Evolutionary conservation across 2,329 filamentous ascomycete species (phyloP).

Genomic region (Verticillium alfalfae): DNA sequence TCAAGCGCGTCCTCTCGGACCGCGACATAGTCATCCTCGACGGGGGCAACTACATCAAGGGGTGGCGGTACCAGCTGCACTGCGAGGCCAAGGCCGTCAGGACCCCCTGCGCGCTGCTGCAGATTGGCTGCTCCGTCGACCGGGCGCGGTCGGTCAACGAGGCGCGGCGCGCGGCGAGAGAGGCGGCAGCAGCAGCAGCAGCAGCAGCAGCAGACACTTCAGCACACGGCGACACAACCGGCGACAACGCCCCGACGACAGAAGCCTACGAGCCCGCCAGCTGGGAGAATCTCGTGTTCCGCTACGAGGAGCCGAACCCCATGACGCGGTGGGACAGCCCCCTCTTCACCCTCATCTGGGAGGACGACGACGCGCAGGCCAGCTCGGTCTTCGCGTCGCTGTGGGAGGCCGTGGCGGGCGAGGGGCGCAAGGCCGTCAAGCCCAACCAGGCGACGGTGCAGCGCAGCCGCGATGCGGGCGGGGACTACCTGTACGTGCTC

Average conservation of each 20-base stretch:
- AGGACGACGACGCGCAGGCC: conserved; percentile 61
- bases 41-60: conserved; percentile 83
- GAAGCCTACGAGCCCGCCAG: conserved; percentile 50
- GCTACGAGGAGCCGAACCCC: conserved; percentile 81
- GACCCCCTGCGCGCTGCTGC: conserved; percentile 70
- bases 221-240: conserved; percentile 19
- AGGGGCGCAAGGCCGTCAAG: conserved; percentile 56
- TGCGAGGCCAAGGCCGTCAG: conserved; percentile 77
- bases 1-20: conserved; percentile 68
- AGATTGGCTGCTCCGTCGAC: conserved; percentile 53
- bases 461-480: conserved; percentile 53
- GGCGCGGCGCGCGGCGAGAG: conserved; percentile 32
- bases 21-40: conserved; percentile 76
- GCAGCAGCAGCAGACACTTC: no score
- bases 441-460: conserved; percentile 73
- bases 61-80: conserved; percentile 80
- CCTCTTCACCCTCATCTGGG: conserved; percentile 72
- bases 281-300: conserved; percentile 75
- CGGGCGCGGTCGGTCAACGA: conserved; percentile 54
- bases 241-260: conserved; percentile 17
- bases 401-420: conserved; percentile 69
- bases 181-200: conserved; percentile 18
- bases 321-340: conserved; percentile 84
- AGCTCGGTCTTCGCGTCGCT: conserved; percentile 55
- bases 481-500: conserved; percentile 75